A percentile compares a stretch with the other conserved stretches of the same genome.
These are phyloP conservation scores for Solanum piurae DNA, from an alignment of 257 asterid species.

Conservation along the genomic window DNA sequence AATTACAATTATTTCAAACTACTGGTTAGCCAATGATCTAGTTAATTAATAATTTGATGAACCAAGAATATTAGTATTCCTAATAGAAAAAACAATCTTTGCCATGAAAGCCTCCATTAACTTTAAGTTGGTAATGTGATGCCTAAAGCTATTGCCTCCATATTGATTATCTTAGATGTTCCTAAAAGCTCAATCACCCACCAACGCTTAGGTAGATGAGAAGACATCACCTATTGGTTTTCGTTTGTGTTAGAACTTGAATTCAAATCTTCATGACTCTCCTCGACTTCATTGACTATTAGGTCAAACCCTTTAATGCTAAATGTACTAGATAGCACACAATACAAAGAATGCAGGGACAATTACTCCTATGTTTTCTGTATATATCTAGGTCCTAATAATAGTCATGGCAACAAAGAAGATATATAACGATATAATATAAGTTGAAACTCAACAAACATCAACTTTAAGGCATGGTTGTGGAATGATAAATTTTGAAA, in stretches of 20 bases:
- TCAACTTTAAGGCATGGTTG: background rate
- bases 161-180: background rate
- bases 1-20: background rate
- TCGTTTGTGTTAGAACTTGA: background rate
- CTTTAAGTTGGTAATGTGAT: background rate
- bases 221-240: background rate
- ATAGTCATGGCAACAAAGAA: background rate
- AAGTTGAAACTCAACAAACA: background rate
- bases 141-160: background rate
- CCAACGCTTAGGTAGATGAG: background rate
- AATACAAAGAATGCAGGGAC: background rate
- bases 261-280: background rate
- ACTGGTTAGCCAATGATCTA: background rate
- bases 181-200: background rate
- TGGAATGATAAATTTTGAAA: background rate
- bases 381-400: background rate
- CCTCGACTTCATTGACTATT: background rate
- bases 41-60: background rate
- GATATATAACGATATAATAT: background rate
- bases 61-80: background rate
- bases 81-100: background rate
- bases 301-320: accelerated
- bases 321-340: background rate
- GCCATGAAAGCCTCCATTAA: background rate
- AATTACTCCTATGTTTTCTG: background rate